Evolutionary conservation across 1,139 yeast species (phyloP).

Genomic region (Geotrichum histeridarum): DNA sequence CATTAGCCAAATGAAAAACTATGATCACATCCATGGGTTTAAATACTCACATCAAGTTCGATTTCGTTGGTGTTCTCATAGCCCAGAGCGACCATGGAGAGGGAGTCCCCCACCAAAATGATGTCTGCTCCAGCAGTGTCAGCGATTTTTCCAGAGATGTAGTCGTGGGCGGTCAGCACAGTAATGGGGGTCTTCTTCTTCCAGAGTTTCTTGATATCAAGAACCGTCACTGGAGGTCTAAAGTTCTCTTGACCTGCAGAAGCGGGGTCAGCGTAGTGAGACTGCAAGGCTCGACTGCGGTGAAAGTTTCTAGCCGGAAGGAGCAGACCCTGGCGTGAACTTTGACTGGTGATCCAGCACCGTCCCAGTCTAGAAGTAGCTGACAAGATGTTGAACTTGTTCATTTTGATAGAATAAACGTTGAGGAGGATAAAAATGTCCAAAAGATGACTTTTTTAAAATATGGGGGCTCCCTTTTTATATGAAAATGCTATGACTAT

Average conservation of each 20-base stretch:
- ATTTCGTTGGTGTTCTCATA: constrained; percentile 71
- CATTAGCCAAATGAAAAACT: constrained; percentile 22
- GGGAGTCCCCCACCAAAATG: constrained; percentile 81
- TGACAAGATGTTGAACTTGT: no score
- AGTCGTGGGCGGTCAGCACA: constrained; percentile 79
- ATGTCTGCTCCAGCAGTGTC: constrained; percentile 66
- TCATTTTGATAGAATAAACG: no score
- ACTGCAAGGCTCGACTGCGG: background rate
- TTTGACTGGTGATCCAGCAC: background rate
- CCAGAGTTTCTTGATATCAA: constrained; percentile 46
- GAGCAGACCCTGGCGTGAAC: background rate
- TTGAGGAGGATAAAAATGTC: no score
- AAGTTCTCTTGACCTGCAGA: background rate
- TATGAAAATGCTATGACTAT: no score
- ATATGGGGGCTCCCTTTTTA: no score
- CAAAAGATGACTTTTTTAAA: no score
- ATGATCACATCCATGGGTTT: background rate
- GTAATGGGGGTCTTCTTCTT: constrained; percentile 51
- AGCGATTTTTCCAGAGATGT: constrained; percentile 67
- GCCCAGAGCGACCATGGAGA: constrained; percentile 89
- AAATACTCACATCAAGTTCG: constrained; percentile 45
- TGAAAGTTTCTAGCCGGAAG: background rate
- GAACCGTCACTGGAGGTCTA: constrained; percentile 33
- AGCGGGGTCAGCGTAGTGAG: constrained; percentile 13
- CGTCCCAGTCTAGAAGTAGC: no score